These are phyloP conservation scores for Aspergillus quadrilineatus DNA, from an alignment of 2,329 filamentous ascomycete species.

Conservation along the genomic window DNA sequence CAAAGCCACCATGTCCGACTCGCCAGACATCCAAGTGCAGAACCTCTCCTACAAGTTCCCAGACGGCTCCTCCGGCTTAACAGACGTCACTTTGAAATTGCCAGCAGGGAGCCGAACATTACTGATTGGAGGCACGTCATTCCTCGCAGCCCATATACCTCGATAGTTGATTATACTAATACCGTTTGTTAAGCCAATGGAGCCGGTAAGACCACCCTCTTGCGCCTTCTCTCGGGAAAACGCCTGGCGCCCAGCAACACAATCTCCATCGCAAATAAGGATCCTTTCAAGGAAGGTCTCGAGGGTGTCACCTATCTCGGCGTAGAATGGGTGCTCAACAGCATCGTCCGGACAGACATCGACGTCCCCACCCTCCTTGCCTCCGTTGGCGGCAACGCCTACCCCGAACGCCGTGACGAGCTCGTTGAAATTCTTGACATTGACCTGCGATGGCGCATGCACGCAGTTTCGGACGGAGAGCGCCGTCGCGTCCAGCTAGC, in stretches of 20 bases:
- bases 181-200: conserved; percentile 68
- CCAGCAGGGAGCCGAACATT: conserved; percentile 83
- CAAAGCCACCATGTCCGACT: conserved; percentile 22
- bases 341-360: conserved; percentile 92
- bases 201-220: conserved; percentile 93
- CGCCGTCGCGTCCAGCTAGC: conserved; percentile 86
- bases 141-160: neutral
- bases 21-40: conserved; percentile 66
- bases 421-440: conserved; percentile 86
- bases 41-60: conserved; percentile 86
- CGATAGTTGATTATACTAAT: neutral
- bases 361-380: conserved; percentile 81
- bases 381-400: conserved; percentile 83
- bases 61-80: conserved; percentile 76
- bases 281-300: conserved; percentile 86
- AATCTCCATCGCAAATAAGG: conserved; percentile 76
- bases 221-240: conserved; percentile 92
- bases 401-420: conserved; percentile 78
- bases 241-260: conserved; percentile 76
- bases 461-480: conserved; percentile 92
- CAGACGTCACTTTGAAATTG: conserved; percentile 70
- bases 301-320: conserved; percentile 97
- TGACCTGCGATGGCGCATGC: conserved; percentile 90
- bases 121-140: conserved; percentile 70
- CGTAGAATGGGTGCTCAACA: conserved; percentile 96